These are phyloP conservation scores for Sporothrix brunneoviolacea DNA, from an alignment of 2,329 filamentous ascomycete genomes.

Conservation along the genomic window DNA sequence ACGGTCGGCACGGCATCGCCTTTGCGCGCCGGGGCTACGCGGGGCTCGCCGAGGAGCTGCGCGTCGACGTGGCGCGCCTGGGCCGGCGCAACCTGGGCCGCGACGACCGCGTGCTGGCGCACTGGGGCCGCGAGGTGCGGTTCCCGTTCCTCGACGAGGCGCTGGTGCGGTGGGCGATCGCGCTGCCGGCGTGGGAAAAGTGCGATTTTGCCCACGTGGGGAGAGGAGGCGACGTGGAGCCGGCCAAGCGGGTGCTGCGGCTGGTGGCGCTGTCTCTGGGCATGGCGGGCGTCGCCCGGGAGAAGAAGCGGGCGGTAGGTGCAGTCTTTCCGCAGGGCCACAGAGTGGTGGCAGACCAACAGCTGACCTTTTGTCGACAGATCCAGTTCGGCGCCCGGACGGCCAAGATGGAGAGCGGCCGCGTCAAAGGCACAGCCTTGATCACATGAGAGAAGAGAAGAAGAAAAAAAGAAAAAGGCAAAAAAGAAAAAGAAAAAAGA, in stretches of 20 bases:
- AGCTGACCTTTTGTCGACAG: conserved; percentile 29
- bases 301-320: conserved; percentile 85
- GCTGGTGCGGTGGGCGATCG: conserved; percentile 74
- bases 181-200: conserved; percentile 70
- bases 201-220: conserved; percentile 67
- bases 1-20: conserved; percentile 73
- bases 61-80: conserved; percentile 76
- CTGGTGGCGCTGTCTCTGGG: conserved; percentile 69
- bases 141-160: conserved; percentile 89
- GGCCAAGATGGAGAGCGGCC: conserved; percentile 71
- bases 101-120: conserved; percentile 83
- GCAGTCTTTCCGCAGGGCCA: conserved; percentile 18
- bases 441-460: conserved; percentile 29
- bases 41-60: conserved; percentile 73
- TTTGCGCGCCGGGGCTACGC: conserved; percentile 62
- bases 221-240: conserved; percentile 47
- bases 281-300: conserved; percentile 64
- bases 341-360: too few relatives aligned
- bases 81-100: conserved; percentile 92
- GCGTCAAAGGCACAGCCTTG: conserved; percentile 61
- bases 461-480: background rate
- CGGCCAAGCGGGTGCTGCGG: conserved; percentile 74
- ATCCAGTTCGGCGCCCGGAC: conserved; percentile 80
- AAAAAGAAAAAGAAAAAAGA: background rate
- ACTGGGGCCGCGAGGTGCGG: conserved; percentile 82